Base-by-base conservation (phyloP, 805 yeast species). In the Wickerhamiella spandovensis region DNA sequence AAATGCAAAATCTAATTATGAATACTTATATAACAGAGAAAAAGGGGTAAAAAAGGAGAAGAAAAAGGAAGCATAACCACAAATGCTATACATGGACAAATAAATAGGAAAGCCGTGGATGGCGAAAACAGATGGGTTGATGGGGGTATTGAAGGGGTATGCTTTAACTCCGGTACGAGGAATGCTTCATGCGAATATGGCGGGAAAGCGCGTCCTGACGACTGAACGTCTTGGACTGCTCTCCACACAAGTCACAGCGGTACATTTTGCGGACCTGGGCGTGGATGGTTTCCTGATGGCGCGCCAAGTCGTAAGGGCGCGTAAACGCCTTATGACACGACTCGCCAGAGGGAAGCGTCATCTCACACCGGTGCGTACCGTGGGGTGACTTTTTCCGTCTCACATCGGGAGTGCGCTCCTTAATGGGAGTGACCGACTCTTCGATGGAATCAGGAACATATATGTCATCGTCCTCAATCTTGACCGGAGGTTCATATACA, bases 281-380 rank as follows among this genome's bases (percentile, higher is more conserved):
- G 65, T 90, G 98, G 49, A 90, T 89, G 0, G 97, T 92, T 61
- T 90, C 95, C 66, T 90, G 96, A 66, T 90, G 98, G 59, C 98
- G 78, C 23, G 89, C 83, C 61, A 90, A 72, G 69, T 90, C 98
- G 64, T 90, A 90, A 18, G 96, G 95, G 61, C 98, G 77, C 17
- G 97, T 87, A 62, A 90, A 90, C 60, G 80, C 79, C 67, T 84
- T 84, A 57, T 74, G 68, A 66, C 95, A 86, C 22, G 78, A 76
- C 54, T 70, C 62, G 17, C 83, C 64, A 20, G 49, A 51, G n/a
- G 54, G 46, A 39, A 54, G 49, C 10, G 47, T 20, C 57, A 54
- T 51, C 28, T 51, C 54, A 49, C 60, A 58, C 13, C 53, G 50
- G 46, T 58, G 58, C 5, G 56, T 32, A n/a, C 50, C 51, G 17